Evolutionary conservation across 2,329 filamentous ascomycete genomes (phyloP), one percentile per base, ranked within the genome.

Genomic region (Orbilia brochopaga): DNA sequence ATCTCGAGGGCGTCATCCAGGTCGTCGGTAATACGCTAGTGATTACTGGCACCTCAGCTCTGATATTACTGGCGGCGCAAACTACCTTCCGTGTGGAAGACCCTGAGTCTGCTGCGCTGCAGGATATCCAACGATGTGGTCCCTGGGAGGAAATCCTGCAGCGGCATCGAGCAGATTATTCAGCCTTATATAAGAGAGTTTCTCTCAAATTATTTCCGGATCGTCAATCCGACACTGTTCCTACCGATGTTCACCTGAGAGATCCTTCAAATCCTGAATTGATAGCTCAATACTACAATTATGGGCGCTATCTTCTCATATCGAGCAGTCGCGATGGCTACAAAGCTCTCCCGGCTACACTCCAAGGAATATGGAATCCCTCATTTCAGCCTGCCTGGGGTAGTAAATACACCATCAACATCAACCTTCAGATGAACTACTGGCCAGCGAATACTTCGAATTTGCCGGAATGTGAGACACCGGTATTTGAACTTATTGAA

Each of bases 391-490:
- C 80, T 4, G 77, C 80, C 0, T 84, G 83, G 82, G 82, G 82
- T 2, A 80, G 78, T 23, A 83, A 82, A 69, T 83, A 80, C 63
- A 84, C 83, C 0, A 82, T 84, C 74, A 83, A 84, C 70, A 83
- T 84, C 75, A 85, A 84, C 46, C 77, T 80, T 0, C 80, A 85
- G 75, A 85, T 85, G 83, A 84, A 84, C 73, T 85, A 84, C 74
- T 84, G 82, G 83, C 79, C 78, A 0, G 74, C 77, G 17, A 76
- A 77, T 3, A 63, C 76, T 1, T 78, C 77, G 2, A 79, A 78
- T 2, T 73, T 81, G 0, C 56, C 75, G 2, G 80, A 81, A 50
- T 80, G 78, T 1, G 79, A 82, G 17, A 59, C 77, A 1, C 81
- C 82, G 0, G 62, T 84, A 0, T 81, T 83, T 35, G 77, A 79